These are phyloP conservation scores for Glomus cerebriforme DNA, from an alignment of 192 early-diverging fungal species.

Conservation along the genomic window DNA sequence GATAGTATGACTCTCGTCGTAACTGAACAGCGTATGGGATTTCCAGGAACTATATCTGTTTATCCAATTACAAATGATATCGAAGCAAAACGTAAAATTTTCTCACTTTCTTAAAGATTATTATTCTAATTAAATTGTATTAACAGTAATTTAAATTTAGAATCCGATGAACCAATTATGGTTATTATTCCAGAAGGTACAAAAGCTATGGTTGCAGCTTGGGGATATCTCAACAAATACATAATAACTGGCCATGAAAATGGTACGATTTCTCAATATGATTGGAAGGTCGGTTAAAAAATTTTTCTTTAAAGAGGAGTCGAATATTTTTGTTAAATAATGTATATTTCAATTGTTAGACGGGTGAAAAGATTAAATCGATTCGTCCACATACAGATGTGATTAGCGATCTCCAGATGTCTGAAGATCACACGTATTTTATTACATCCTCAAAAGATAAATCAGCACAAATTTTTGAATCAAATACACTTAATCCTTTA, in stretches of 20 bases:
- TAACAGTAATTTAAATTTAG: constrained; percentile 36
- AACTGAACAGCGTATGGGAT: constrained; percentile 97
- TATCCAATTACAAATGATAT: constrained; percentile 69
- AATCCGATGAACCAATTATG: constrained; percentile 77
- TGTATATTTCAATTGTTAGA: constrained; percentile 40
- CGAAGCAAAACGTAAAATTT: constrained; percentile 55
- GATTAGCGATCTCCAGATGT: constrained; percentile 95
- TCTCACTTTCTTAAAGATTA: neutral
- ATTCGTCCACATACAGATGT: constrained; percentile 67
- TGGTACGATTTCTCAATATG: constrained; percentile 86
- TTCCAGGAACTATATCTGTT: constrained; percentile 82
- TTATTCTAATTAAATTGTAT: neutral
- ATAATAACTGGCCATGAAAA: constrained; percentile 95
- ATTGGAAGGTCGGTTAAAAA: constrained; percentile 63
- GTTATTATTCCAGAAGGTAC: constrained; percentile 72
- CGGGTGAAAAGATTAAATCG: constrained; percentile 67
- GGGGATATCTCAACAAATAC: constrained; percentile 91
- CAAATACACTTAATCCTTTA: constrained; percentile 77
- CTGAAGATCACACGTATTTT: constrained; percentile 85
- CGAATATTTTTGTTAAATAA: neutral
- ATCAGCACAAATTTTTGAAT: constrained; percentile 85
- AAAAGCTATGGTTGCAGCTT: constrained; percentile 91
- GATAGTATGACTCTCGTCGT: constrained; percentile 86
- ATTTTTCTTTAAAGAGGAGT: neutral
- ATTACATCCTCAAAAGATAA: constrained; percentile 97